Base-by-base conservation (phyloP, 2,329 filamentous ascomycete species). In the Diplodia mutila region DNA sequence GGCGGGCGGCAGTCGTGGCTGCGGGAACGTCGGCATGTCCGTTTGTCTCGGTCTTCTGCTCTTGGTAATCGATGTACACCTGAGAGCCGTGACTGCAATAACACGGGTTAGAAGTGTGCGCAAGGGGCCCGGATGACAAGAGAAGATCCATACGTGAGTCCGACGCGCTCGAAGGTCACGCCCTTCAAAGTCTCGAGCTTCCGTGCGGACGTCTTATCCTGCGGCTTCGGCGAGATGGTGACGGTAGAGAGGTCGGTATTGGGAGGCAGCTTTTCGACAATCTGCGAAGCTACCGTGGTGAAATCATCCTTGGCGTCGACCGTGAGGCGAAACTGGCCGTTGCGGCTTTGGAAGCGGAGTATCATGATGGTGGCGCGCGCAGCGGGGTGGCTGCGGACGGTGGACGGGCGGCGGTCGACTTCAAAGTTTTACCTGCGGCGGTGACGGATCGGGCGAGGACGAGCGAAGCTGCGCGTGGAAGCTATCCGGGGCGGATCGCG, bases 251-350 rank as follows among this genome's bases (percentile, higher is more conserved):
- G 78, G 67, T 88, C 83, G 68, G 82, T 80, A 68, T 84, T 82
- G 68, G 82, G 79, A 34, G 88, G 87, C n/a, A 90, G 81, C 70
- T 88, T 85, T 72, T 89, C 85, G 21, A 85, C 77, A 63, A 90
- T 82, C 78, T 88, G 76, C 18, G 78, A 78, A 16, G 86, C 77
- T 32, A 89, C 80, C 9, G 85, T 81, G 23, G 83, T 77, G 77
- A 98, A 97, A 0, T 89, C 89, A 70, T 91, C 89, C 51, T 86
- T 85, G 61, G 90, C 87, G 73, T 94, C 89, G 72, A 96, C 87
- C 63, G 85, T 91, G 74, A 98, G 84, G 73, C 95, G 91, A 80
- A 94, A 90, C 85, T 95, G 95, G 82, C 95, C 95, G 82, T 97
- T 93, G 71, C 92, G 93, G 77, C 93, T 93, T 75, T 94, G 90